Base-by-base conservation (phyloP, 2,329 filamentous ascomycete species). In the Endoconidiophora polonica region DNA sequence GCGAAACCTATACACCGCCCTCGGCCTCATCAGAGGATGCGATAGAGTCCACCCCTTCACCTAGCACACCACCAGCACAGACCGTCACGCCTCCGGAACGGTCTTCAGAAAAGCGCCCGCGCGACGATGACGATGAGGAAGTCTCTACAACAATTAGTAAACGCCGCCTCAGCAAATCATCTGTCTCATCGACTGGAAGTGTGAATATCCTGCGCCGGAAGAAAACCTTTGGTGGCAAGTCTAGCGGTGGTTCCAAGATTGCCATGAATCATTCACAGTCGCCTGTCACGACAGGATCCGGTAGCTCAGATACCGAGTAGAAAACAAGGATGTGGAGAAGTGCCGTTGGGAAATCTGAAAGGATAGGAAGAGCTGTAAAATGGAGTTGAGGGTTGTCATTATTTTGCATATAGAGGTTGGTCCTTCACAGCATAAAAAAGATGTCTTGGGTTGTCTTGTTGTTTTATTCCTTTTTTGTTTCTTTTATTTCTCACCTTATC, bases 51-150 rank as follows among this genome's bases (percentile, higher is more conserved):
- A 65, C 9, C 61, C 61, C 23, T 58, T 56, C 10, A 55, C 62
- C 49, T 64, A 61, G 36, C 60, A 64, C 39, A 60, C 58, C 44
- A 60, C 61, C 58, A n/a, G 60, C 62, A 24, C 56, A 64, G 12
- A 59, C 60, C 4, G 57, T 65, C 22, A 77, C 81, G 0, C 81
- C 82, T 3, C 83, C 81, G 0, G 86, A 94, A 63, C 76, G 86
- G 49, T 66, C 94, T 16, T 83, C 86, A 0, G 86, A 94, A 62
- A 96, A 96, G 65, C 81, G 90, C 44, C 77, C 90, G 44, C 77
- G 91, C 58, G 88, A 94, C 61, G 90, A 95, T 52, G 86, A 94
- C 54, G 65, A 68, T n/a, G 88, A 94, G 50, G 88, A 95, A 56
- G 86, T 90, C 59, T 67, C 96, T 3, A 14, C 47, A 10, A 22